Percentiles rank a stretch among this genome's conserved stretches.
Evolutionary conservation across 352 stramenopile genomes (phyloP).

Genomic region (Globisporangium cederbergense): DNA sequence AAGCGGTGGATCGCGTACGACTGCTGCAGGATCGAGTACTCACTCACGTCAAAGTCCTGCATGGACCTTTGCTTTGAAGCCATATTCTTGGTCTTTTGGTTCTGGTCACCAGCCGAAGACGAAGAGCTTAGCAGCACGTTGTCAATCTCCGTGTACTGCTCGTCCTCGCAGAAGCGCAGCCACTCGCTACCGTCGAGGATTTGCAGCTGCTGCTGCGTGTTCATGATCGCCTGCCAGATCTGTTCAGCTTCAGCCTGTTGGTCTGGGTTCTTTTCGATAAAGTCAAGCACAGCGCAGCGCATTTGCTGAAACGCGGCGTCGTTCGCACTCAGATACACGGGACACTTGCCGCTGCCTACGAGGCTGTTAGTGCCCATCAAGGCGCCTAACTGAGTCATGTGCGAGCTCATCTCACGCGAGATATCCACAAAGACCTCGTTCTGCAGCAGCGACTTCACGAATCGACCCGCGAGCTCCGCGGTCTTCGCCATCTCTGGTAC

Average conservation of each 20-base stretch:
- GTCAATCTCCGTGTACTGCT: conserved; percentile 61
- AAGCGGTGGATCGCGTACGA: conserved; percentile 81
- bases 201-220: conserved; percentile 41
- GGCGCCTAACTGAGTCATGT: conserved; percentile 22
- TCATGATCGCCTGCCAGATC: conserved; percentile 37
- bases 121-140: conserved; percentile 21
- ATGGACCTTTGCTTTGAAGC: conserved; percentile 15
- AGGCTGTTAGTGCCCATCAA: conserved; percentile 13
- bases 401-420: conserved; percentile 22
- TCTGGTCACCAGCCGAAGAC: conserved; percentile 8
- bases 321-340: conserved; percentile 53
- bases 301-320: conserved; percentile 38
- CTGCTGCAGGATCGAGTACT: conserved; percentile 71
- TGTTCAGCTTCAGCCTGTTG: conserved; percentile 26
- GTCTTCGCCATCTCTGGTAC: background rate
- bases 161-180: conserved; percentile 68
- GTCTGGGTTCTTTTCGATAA: conserved; percentile 3
- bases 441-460: conserved; percentile 49
- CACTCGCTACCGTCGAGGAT: conserved; percentile 60
- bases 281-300: conserved; percentile 19
- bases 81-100: conserved; percentile 22
- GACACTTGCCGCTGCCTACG: conserved; percentile 14
- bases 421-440: conserved; percentile 38
- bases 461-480: conserved; percentile 41
- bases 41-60: conserved; percentile 33